Percentiles rank a stretch among this genome's conserved stretches.
phyloP scores from a whole-genome alignment of 768 basidiomycete species.

The Symmetrospora coprosmae region DNA sequence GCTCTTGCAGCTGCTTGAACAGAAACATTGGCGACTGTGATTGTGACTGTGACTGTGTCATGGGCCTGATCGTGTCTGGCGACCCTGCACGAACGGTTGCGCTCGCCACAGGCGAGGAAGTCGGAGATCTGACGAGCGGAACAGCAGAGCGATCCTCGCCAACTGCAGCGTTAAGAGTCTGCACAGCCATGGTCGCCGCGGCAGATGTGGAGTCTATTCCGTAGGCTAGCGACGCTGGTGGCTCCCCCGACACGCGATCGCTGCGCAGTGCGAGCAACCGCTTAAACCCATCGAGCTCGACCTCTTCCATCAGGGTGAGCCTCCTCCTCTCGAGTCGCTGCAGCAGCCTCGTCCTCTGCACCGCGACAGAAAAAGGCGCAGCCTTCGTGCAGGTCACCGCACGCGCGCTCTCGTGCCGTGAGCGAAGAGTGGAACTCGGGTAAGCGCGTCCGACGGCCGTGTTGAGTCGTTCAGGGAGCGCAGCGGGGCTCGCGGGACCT shows the following conservation, averaged over 20 bases:
- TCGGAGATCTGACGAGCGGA: not conserved
- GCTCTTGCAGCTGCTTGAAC: too few relatives aligned
- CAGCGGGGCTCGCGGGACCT: not conserved
- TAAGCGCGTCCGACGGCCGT: not conserved
- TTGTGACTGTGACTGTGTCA: too few relatives aligned
- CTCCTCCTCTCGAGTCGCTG: not conserved
- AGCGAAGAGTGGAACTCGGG: too few relatives aligned
- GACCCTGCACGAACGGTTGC: not conserved
- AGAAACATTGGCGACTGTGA: too few relatives aligned
- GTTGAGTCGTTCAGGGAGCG: not conserved
- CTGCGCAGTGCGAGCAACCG: not conserved
- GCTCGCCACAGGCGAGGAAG: not conserved
- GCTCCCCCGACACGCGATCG: conserved; percentile 10
- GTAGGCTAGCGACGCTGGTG: not conserved
- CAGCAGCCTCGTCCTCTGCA: not conserved
- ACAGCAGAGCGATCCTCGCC: not conserved
- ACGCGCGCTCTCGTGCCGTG: too few relatives aligned
- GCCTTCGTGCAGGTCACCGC: not conserved
- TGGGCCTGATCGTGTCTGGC: too few relatives aligned
- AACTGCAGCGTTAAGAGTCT: not conserved
- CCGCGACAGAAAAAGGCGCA: not conserved
- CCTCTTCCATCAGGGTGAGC: not conserved
- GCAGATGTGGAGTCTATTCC: not conserved
- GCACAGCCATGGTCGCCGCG: not conserved
- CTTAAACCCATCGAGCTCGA: conserved; percentile 1